Evolutionary conservation across 305 asterid species (phyloP), one percentile per base, ranked within the genome.

Genomic region (Solanum chacoense): DNA sequence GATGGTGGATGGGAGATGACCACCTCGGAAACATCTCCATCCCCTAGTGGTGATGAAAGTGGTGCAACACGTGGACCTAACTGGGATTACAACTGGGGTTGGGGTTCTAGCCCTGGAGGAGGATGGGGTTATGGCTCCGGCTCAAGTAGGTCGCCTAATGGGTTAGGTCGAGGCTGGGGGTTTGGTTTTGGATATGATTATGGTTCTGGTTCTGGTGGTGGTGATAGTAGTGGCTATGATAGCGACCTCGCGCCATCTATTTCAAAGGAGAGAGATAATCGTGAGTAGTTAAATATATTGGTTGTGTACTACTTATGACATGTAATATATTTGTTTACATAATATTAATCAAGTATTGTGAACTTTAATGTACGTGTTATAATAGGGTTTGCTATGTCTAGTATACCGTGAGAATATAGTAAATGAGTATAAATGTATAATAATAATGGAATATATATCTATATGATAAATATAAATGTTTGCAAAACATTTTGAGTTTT

Each of bases 111-210:
- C 50, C 94, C 93, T 4, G 72, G 88, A 16, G 88, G 32, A 9
- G 91, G 93, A n/a, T 90, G 93, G 92, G 92, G 92, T 24, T 91
- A 87, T 86, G 94, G 92, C 29, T 90, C 90, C 0, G 92, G 92
- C 8, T 90, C 93, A 2, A 92, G 92, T 8, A 80, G 87, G 11
- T 90, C 92, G 7, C 91, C 92, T 3, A 36, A 83, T 88, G 93
- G 93, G 4, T 32, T 65, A 4, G 87, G 90, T n/a, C 71, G 63
- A 18, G 91, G 90, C 0, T 85, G 11, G 18, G 92, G 92, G 42
- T 37, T 35, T 35, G 37, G 36, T 34, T 34, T 6, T 34, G 36
- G 36, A 35, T 16, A 45, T 10, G 7, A 6, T 45, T 45, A 45
- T 45, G 87, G 79, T 26, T 18, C 34, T 45, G 87, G 78, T 26